These are phyloP conservation scores for Moelleriella libera DNA, from an alignment of 2,329 filamentous ascomycete genomes.

Conservation along the genomic window DNA sequence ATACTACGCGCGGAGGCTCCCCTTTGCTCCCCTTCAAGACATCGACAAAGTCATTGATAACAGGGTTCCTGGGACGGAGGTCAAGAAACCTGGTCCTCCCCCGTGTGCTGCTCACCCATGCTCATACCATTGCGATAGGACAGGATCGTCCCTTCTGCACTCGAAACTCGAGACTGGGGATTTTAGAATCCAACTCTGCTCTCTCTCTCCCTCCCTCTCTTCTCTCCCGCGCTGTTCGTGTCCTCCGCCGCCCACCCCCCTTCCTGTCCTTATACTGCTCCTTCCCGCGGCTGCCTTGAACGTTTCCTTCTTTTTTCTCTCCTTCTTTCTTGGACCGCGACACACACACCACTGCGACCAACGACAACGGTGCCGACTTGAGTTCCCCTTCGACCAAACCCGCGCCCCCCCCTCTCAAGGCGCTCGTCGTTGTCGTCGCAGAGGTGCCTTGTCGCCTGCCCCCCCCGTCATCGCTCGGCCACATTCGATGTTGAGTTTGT, in stretches of 20 bases:
- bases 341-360: constrained; percentile 4
- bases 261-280: not conserved
- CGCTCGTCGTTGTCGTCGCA: constrained; percentile 5
- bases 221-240: not conserved
- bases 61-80: constrained; percentile 4
- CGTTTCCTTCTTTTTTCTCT: constrained; percentile 1
- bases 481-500: constrained; percentile 12
- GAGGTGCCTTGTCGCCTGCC: constrained; percentile 5
- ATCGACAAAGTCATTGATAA: constrained; percentile 4
- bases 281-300: not conserved
- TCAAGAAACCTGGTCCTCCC: constrained; percentile 2
- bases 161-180: constrained; percentile 1
- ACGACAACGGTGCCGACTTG: constrained; percentile 3
- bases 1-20: constrained; percentile 5
- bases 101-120: constrained; percentile 2
- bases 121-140: constrained; percentile 2
- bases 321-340: constrained; percentile 1
- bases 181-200: constrained; percentile 4
- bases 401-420: too few relatives aligned
- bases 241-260: not conserved
- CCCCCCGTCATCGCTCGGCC: constrained; percentile 7
- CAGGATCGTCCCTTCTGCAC: constrained; percentile 5
- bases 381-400: constrained; percentile 1
- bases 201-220: constrained; percentile 6
- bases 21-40: constrained; percentile 1